Evolutionary conservation across 495 filamentous ascomycete genomes (phyloP), one percentile per base, ranked within the genome.

Genomic region (Lindgomyces ingoldianus): DNA sequence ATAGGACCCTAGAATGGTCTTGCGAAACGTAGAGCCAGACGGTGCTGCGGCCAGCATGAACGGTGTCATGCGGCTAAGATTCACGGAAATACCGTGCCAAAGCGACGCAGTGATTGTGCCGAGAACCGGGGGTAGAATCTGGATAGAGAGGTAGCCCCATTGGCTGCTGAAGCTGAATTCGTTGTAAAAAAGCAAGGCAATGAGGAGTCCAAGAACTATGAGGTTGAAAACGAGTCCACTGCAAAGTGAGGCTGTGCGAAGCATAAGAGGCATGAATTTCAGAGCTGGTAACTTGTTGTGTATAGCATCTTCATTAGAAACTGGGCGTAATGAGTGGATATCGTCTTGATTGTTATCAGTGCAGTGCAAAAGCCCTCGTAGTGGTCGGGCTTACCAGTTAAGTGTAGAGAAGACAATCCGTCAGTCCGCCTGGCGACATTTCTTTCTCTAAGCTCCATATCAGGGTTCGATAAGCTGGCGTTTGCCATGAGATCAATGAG

Each of bases 1-100:
- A 22, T 52, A 26, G 8, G 49, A 52, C 6, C 49, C 21, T 27
- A 52, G 49, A 29, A 52, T 52, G 9, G 49, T 18, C 44, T 47
- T 47, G 4, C n/a, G 19, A 6, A 52, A 52, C 4, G 25, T 52
- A 25, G 49, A 16, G 4, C 22, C 26, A 8, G 26, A 30, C 6
- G 22, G 49, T 18, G 26, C 14, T 8, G 49, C 49, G 16, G 49
- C 49, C 14, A 52, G 22, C 14, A 52, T 24, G 14, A n/a, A 52
- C 6, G 49, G 21, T 29, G 16, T 25, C 10, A 52, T 24, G 26
- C 26, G 49, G 25, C 21, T 52, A 22, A 26, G 9, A 18, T 52
- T 52, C 6, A 47, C n/a, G 16, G 44, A n/a, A 47, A 47, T 47
- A 18, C 44, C 18, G n/a, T 22, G 44, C 44, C 44, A 47, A 8